Conservation (phyloP, 257 asterid genomes). For the Penstemon newberryi region DNA sequence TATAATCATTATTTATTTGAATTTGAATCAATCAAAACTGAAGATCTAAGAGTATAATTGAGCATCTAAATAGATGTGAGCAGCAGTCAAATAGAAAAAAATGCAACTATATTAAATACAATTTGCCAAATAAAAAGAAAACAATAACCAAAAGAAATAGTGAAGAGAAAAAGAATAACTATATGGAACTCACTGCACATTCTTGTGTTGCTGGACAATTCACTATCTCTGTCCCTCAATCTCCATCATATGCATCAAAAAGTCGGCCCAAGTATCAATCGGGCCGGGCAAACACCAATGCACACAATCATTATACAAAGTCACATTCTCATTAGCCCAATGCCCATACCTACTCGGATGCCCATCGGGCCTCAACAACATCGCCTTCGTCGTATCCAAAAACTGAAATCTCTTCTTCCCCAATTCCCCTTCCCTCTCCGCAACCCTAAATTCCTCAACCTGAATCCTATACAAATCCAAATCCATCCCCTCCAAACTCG, state of each 20-base stretch:
- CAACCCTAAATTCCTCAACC: slow-evolving; percentile 35
- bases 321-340: slow-evolving; percentile 34
- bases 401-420: slow-evolving; percentile 21
- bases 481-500: slow-evolving; percentile 27
- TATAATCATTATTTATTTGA: too few relatives aligned
- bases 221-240: slow-evolving; percentile 36
- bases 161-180: too few relatives aligned
- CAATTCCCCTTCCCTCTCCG: slow-evolving; percentile 25
- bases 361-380: slow-evolving; percentile 45
- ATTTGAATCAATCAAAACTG: too few relatives aligned
- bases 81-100: too few relatives aligned
- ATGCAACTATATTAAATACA: too few relatives aligned
- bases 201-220: slow-evolving; percentile 26
- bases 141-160: too few relatives aligned
- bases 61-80: too few relatives aligned
- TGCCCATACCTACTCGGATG: slow-evolving; percentile 44
- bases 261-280: slow-evolving; percentile 64
- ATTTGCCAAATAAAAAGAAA: too few relatives aligned
- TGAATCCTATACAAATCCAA: slow-evolving; percentile 38
- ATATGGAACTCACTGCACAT: not conserved
- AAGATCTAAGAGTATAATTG: too few relatives aligned
- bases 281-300: slow-evolving; percentile 65
- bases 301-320: slow-evolving; percentile 40
- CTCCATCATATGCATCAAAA: slow-evolving; percentile 50
- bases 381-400: slow-evolving; percentile 35